Evolutionary conservation across 2,329 filamentous ascomycete species (phyloP).

Genomic region (Triangularia setosa): DNA sequence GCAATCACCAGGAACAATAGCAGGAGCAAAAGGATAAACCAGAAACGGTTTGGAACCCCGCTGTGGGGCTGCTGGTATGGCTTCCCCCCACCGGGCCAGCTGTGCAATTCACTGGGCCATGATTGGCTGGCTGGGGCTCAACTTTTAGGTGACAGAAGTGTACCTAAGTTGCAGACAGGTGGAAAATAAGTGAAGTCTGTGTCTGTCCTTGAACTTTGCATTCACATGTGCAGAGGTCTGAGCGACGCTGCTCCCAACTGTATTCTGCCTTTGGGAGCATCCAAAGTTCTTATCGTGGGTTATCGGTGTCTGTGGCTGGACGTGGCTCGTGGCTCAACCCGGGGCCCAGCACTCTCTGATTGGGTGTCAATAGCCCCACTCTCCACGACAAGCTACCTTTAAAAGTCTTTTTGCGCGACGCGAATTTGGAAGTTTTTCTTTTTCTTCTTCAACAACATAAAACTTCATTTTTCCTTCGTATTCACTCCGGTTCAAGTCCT

Average conservation of each 20-base stretch:
- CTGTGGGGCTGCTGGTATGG: not conserved
- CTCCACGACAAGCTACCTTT: not conserved
- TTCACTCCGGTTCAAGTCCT: slow-evolving; percentile 63
- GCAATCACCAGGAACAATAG: not conserved
- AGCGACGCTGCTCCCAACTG: too few relatives aligned
- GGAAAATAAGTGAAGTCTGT: too few relatives aligned
- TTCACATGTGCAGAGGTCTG: too few relatives aligned
- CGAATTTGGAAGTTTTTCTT: slow-evolving; percentile 26
- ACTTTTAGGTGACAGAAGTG: too few relatives aligned
- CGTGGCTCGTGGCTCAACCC: not conserved
- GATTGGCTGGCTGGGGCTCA: slow-evolving; percentile 6
- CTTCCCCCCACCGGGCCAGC: not conserved
- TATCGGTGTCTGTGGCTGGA: not conserved
- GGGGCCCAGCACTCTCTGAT: slow-evolving; percentile 11
- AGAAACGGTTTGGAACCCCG: not conserved
- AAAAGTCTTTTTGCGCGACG: not conserved
- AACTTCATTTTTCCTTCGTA: slow-evolving; percentile 51
- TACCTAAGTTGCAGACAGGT: too few relatives aligned
- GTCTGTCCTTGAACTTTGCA: too few relatives aligned
- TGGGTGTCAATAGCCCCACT: slow-evolving; percentile 9
- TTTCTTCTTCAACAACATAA: slow-evolving; percentile 35
- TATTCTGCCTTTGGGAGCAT: too few relatives aligned
- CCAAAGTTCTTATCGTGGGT: not conserved
- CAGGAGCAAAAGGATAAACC: not conserved
- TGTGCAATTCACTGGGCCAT: not conserved